Evolutionary conservation across 2,329 filamentous ascomycete genomes (phyloP).

Genomic region (Coniochaeta pulveracea): DNA sequence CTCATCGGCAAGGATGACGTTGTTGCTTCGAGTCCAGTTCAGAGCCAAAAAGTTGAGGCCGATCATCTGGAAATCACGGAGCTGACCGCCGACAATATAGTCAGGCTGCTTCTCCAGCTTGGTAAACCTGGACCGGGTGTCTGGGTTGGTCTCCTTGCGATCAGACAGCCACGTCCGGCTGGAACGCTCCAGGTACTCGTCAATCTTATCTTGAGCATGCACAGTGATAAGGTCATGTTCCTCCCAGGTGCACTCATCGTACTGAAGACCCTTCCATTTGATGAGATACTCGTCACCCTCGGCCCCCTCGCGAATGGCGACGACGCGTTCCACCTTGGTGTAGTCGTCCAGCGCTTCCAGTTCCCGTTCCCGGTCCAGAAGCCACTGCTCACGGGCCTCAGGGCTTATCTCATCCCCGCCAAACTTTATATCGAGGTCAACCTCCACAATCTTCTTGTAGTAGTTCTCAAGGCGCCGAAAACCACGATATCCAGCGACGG

Average conservation of each 20-base stretch:
- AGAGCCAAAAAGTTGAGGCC: slow-evolving; percentile 92
- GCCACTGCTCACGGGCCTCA: slow-evolving; percentile 86
- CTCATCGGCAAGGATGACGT: slow-evolving; percentile 94
- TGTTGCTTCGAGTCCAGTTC: slow-evolving; percentile 90
- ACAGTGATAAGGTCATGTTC: slow-evolving; percentile 60
- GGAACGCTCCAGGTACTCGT: slow-evolving; percentile 77
- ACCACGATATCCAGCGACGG: slow-evolving; percentile 66
- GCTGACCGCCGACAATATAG: slow-evolving; percentile 74
- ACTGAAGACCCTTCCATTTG: slow-evolving; percentile 93
- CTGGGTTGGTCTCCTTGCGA: slow-evolving; percentile 60
- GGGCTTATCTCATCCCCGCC: slow-evolving; percentile 65
- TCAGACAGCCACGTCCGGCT: slow-evolving; percentile 74
- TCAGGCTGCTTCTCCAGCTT: slow-evolving; percentile 71
- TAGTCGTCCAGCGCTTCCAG: slow-evolving; percentile 82
- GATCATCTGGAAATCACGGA: slow-evolving; percentile 86
- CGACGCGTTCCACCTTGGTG: slow-evolving; percentile 86
- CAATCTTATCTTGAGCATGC: slow-evolving; percentile 79
- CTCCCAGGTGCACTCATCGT: slow-evolving; percentile 96
- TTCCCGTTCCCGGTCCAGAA: slow-evolving; percentile 86
- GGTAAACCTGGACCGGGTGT: slow-evolving; percentile 62
- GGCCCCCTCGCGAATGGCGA: slow-evolving; percentile 70
- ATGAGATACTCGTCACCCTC: slow-evolving; percentile 81
- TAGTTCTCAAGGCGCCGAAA: slow-evolving; percentile 92
- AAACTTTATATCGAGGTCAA: slow-evolving; percentile 67
- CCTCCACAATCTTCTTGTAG: slow-evolving; percentile 69